A percentile compares a stretch with the other conserved stretches of the same genome.
phyloP scores from a whole-genome alignment of 169 alveolate species.

The Cryptosporidium tyzzeri region DNA sequence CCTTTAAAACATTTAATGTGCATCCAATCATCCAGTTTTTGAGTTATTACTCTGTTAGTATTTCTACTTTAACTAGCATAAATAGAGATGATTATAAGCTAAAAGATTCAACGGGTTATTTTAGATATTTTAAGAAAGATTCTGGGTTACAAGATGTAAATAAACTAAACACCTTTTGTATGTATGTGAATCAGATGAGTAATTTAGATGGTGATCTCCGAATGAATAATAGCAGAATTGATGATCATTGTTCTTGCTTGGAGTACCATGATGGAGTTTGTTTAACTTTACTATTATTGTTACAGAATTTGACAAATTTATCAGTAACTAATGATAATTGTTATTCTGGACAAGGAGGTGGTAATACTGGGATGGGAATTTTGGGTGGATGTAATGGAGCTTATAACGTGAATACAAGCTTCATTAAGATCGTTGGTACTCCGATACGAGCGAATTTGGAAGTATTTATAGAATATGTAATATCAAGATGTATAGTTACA shows the following conservation, averaged over 20 bases:
- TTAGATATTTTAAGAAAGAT: slow-evolving; percentile 11
- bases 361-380: not conserved
- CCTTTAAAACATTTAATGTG: slow-evolving; percentile 10
- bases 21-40: slow-evolving; percentile 52
- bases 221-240: not conserved
- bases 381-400: not conserved
- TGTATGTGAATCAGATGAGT: slow-evolving; percentile 31
- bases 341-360: not conserved
- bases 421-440: slow-evolving; percentile 16
- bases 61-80: not conserved
- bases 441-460: not conserved
- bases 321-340: not conserved
- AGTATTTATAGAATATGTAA: slow-evolving; percentile 39
- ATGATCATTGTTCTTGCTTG: slow-evolving; percentile 33
- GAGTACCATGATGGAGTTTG: slow-evolving; percentile 63
- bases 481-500: slow-evolving; percentile 40
- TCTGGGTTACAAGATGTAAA: slow-evolving; percentile 21
- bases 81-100: slow-evolving; percentile 3
- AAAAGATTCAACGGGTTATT: not conserved
- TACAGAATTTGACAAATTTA: slow-evolving; percentile 17
- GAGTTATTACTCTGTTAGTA: slow-evolving; percentile 15
- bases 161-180: slow-evolving; percentile 20
- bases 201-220: not conserved
- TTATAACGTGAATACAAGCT: not conserved
- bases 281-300: slow-evolving; percentile 1